phyloP scores from a whole-genome alignment of 2,329 filamentous ascomycete species.

The Didymella arachidicola region DNA sequence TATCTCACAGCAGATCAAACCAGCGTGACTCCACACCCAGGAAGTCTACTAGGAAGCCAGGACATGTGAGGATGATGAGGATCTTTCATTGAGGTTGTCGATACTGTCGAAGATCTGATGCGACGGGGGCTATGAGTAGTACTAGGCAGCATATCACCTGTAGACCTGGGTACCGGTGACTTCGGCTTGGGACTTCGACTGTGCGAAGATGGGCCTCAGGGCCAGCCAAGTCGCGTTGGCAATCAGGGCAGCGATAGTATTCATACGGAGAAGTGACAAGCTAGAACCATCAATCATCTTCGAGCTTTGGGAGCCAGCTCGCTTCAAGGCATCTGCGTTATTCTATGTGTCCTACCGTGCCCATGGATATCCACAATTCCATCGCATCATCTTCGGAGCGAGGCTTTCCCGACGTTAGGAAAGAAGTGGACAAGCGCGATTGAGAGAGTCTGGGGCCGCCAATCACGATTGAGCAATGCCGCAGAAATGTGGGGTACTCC shows the following conservation, averaged over 20 bases:
- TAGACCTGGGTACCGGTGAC: not conserved
- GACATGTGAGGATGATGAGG: too few relatives aligned
- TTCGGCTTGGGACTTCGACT: slow-evolving; percentile 72
- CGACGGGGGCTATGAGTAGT: not conserved
- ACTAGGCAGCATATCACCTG: not conserved
- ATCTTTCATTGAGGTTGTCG: too few relatives aligned
- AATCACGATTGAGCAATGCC: not conserved
- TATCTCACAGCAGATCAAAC: slow-evolving; percentile 8
- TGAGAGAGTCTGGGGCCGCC: not conserved
- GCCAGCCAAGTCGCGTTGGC: not conserved
- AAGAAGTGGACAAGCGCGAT: not conserved
- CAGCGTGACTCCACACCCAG: not conserved
- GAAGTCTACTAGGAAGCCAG: not conserved
- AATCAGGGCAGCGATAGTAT: not conserved
- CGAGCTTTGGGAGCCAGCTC: not conserved
- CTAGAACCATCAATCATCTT: not conserved
- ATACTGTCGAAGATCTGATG: too few relatives aligned
- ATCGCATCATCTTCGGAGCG: not conserved
- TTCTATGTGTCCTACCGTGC: not conserved
- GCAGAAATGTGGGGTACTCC: not conserved
- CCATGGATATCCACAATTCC: too few relatives aligned
- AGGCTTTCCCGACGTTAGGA: not conserved
- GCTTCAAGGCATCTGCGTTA: slow-evolving; percentile 1
- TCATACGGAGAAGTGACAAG: slow-evolving; percentile 2
- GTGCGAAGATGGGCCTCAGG: slow-evolving; percentile 64